These are phyloP conservation scores for Odontarrhena argentea DNA, from an alignment of 345 rosid species.

Conservation along the genomic window DNA sequence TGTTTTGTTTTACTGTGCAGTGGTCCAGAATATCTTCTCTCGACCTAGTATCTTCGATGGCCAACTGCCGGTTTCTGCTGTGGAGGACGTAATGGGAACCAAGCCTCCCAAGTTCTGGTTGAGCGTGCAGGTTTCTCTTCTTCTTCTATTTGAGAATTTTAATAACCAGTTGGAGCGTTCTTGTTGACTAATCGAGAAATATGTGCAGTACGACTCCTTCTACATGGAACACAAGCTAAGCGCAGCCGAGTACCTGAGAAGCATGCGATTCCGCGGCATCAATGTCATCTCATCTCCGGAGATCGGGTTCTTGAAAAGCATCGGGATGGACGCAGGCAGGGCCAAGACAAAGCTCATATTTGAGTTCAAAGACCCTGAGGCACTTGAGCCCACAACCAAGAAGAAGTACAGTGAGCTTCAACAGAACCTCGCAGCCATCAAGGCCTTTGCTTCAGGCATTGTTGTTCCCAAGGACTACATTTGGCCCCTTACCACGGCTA, in stretches of 20 bases:
- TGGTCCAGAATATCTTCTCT: slow-evolving; percentile 55
- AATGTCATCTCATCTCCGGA: slow-evolving; percentile 69
- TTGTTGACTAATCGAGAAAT: slow-evolving; percentile 31
- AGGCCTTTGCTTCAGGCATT: slow-evolving; percentile 71
- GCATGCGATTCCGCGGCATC: slow-evolving; percentile 22
- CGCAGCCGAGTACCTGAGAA: slow-evolving; percentile 41
- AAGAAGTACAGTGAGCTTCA: slow-evolving; percentile 55
- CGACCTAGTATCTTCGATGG: slow-evolving; percentile 60
- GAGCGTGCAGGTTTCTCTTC: slow-evolving; percentile 63
- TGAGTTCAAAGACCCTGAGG: slow-evolving; percentile 49
- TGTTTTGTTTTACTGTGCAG: slow-evolving; percentile 41
- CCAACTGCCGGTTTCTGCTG: slow-evolving; percentile 41
- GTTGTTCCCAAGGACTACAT: slow-evolving; percentile 78
- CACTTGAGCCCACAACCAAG: slow-evolving; percentile 69
- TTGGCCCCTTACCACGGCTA: slow-evolving; percentile 53
- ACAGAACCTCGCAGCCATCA: slow-evolving; percentile 57
- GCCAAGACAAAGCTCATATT: slow-evolving; percentile 46
- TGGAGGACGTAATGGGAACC: slow-evolving; percentile 52
- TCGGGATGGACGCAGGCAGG: slow-evolving; percentile 45
- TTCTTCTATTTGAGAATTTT: slow-evolving; percentile 18
- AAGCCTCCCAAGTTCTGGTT: slow-evolving; percentile 66
- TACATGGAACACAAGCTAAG: slow-evolving; percentile 59
- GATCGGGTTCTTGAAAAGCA: slow-evolving; percentile 63
- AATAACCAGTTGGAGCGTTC: slow-evolving; percentile 22
- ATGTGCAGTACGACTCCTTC: slow-evolving; percentile 65